A percentile compares a stretch with the other conserved stretches of the same genome.
These are phyloP conservation scores for Clohesyomyces aquaticus DNA, from an alignment of 495 filamentous ascomycete genomes.

Conservation along the genomic window DNA sequence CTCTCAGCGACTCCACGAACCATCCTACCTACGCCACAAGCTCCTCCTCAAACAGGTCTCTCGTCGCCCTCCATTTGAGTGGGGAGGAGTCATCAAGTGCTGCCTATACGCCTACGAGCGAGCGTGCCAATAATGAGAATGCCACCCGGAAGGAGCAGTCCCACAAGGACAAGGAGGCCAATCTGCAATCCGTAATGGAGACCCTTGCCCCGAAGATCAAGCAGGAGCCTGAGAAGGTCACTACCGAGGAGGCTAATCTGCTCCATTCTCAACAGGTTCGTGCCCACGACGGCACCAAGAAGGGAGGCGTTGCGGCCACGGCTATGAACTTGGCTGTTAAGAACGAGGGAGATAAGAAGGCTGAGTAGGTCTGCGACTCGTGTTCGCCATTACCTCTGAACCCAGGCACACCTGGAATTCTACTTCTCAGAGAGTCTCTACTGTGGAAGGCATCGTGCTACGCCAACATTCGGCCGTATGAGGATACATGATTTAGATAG, in stretches of 20 bases:
- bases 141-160: neutral
- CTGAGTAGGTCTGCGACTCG: neutral
- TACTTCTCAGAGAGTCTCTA: too few species aligned
- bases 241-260: constrained; percentile 32
- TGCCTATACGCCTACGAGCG: too few species aligned
- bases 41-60: too few species aligned
- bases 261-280: constrained; percentile 26
- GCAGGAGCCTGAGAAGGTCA: constrained; percentile 16
- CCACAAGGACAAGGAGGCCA: constrained; percentile 14
- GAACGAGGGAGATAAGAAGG: constrained; percentile 18
- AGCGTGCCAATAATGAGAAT: neutral
- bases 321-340: constrained; percentile 22
- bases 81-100: too few species aligned
- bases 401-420: too few species aligned
- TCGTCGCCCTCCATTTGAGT: too few species aligned
- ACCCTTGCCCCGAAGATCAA: constrained; percentile 29
- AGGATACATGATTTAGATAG: neutral
- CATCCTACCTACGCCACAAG: too few species aligned
- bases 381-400: too few species aligned
- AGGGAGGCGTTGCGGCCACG: constrained; percentile 19
- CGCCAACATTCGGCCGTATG: neutral
- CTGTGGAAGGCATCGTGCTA: neutral
- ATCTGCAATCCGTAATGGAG: constrained; percentile 4
- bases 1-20: too few species aligned
- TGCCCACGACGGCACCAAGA: constrained; percentile 22